Evolutionary conservation across 2,329 filamentous ascomycete genomes (phyloP).

Genomic region (Aspergillus fijiensis): DNA sequence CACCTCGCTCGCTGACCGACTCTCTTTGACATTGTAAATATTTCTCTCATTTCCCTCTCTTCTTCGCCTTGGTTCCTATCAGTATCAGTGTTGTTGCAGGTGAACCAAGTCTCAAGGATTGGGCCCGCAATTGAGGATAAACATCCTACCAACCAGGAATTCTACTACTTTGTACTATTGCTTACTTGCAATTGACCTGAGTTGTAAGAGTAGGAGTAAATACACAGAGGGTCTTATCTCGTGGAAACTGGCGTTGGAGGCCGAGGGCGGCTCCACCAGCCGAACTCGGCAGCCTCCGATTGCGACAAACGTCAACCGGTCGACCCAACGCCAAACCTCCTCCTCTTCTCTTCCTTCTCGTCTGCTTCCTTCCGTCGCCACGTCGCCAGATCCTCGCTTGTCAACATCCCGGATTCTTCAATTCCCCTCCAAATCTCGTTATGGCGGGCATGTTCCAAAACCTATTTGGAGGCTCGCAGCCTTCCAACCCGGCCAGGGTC

Average conservation of each 20-base stretch:
- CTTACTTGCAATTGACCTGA: background rate
- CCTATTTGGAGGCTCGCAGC: slow-evolving; percentile 38
- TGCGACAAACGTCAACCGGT: slow-evolving; percentile 27
- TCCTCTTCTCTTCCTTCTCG: slow-evolving; percentile 15
- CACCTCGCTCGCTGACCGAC: slow-evolving; percentile 26
- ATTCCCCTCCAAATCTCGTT: slow-evolving; percentile 22
- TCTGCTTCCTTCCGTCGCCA: slow-evolving; percentile 19
- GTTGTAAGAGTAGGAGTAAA: too few species aligned
- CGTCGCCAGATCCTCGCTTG: slow-evolving; percentile 17
- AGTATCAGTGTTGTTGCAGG: background rate
- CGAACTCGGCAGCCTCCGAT: slow-evolving; percentile 17
- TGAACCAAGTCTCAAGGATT: background rate
- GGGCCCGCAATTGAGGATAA: background rate
- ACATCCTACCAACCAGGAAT: too few species aligned
- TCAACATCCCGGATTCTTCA: slow-evolving; percentile 2
- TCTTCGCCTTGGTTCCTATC: slow-evolving; percentile 8
- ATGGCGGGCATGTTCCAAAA: slow-evolving; percentile 44
- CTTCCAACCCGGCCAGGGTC: slow-evolving; percentile 29
- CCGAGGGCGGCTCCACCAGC: slow-evolving; percentile 19
- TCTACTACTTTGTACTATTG: background rate
- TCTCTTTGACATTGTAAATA: slow-evolving; percentile 18
- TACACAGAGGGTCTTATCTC: too few species aligned
- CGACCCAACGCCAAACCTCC: slow-evolving; percentile 14
- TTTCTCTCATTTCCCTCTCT: slow-evolving; percentile 18
- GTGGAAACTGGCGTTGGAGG: background rate